Base-by-base conservation (phyloP, 495 filamentous ascomycete genomes). In the Penicillium manginii region DNA sequence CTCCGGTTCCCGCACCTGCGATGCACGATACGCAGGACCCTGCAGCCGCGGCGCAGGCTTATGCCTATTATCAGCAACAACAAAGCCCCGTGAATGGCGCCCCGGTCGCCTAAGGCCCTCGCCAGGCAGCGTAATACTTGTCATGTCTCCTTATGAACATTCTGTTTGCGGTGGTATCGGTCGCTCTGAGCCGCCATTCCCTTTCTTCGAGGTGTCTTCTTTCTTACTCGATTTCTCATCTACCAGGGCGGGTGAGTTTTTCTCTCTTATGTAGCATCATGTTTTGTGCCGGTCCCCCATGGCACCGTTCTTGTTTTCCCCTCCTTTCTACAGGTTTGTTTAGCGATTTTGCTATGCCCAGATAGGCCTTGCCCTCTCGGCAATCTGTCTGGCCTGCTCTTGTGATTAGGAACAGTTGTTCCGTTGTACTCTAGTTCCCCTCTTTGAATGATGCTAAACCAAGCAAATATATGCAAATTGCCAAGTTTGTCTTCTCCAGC, bases 11-110 rank as follows among this genome's bases (percentile, higher is more conserved):
- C 19, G 50, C 56, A 45, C 47, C 71, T 18, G 39, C 9, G 39
- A 42, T 18, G 39, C 39, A 2, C 15, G n/a, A 8, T 42, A 60
- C 52, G 14, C 57, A 64, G 11, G 63, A 67, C 49, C 60, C 58
- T 9, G 58, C 64, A 19, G 58, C 69, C 17, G 63, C 69, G 7
- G 60, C 68, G n/a, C 62, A 75, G 32, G 58, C 69, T 2, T 73
- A 77, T 62, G 70, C 69, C 37, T 77, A 78, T 59, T 78, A 78
- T 52, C 76, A 78, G 53, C 69, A 78, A 57, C 77, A 78, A 51
- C 69, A 77, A 59, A 52, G 37, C 5, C 67, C 70, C 11, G 63
- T 72, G 33, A 78, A 80, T 50, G 77, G 73, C 31, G 60, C 48
- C 6, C 45, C 65, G 19, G 59, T 46, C 49, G 43, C 59, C 50